Conservation (phyloP, 2,329 filamentous ascomycete species). For the Diaporthe amygdali region DNA sequence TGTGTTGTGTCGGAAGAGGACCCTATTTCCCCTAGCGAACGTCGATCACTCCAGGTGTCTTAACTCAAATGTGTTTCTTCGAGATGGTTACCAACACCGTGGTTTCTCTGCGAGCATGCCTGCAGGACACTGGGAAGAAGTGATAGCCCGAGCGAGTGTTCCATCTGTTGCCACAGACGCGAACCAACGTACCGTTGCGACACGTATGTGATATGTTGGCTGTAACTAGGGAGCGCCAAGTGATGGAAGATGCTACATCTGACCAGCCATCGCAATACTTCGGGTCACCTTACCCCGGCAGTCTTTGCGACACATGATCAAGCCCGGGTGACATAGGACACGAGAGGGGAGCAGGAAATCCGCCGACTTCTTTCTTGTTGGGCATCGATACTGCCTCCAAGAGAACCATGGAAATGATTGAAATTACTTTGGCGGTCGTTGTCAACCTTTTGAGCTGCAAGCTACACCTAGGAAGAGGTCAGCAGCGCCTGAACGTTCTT, state of each 20-base stretch:
- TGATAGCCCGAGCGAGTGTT: background rate
- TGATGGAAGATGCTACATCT: background rate
- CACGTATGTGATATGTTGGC: background rate
- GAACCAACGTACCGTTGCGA: background rate
- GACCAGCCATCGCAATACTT: background rate
- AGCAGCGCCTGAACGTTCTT: too few species aligned
- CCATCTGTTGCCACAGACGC: background rate
- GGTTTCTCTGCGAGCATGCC: too few species aligned
- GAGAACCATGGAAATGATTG: too few species aligned
- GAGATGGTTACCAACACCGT: background rate
- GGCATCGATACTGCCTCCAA: too few species aligned
- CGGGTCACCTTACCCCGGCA: background rate
- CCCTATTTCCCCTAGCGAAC: background rate
- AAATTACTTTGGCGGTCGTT: too few species aligned
- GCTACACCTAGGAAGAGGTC: too few species aligned
- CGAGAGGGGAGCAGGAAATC: too few species aligned
- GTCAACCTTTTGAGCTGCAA: too few species aligned
- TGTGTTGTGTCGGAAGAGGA: too few species aligned
- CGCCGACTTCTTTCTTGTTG: too few species aligned
- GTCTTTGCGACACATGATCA: background rate
- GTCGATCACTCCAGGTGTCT: background rate
- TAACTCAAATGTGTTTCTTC: too few species aligned
- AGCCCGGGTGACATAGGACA: background rate
- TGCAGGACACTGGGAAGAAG: background rate
- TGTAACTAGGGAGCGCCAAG: background rate